Conservation (phyloP, 495 filamentous ascomycete species). For the Opeltia flavorubescens region DNA sequence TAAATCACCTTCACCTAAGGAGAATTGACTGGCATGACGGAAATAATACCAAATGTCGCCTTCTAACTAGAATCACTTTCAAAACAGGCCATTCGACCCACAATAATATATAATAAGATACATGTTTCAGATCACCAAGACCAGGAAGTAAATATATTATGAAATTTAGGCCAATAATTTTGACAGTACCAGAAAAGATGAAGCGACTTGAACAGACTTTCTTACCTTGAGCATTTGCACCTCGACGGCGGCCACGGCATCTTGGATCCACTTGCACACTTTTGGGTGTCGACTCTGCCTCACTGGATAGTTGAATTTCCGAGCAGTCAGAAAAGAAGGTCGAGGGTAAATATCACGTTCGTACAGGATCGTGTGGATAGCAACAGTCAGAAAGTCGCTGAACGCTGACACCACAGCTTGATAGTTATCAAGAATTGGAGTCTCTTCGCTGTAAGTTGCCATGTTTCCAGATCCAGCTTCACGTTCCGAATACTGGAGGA, state of each 20-base stretch:
- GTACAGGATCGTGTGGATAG: slow-evolving; percentile 88
- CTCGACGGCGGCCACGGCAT: slow-evolving; percentile 63
- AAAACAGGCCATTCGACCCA: too few species aligned
- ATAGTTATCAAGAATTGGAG: slow-evolving; percentile 24
- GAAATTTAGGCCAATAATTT: neutral
- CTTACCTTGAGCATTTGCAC: slow-evolving; percentile 53
- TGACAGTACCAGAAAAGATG: neutral
- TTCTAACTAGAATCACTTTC: too few species aligned
- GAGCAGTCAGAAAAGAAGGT: slow-evolving; percentile 63
- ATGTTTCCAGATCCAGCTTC: slow-evolving; percentile 1
- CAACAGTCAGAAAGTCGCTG: slow-evolving; percentile 68
- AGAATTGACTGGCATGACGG: too few species aligned
- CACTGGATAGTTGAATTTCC: slow-evolving; percentile 79
- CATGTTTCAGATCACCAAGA: too few species aligned
- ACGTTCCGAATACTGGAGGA: neutral
- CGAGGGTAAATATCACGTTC: slow-evolving; percentile 72
- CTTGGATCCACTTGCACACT: slow-evolving; percentile 82
- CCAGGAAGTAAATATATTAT: neutral
- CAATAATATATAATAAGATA: too few species aligned
- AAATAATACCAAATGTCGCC: too few species aligned
- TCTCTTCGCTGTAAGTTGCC: slow-evolving; percentile 12
- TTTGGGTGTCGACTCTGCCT: slow-evolving; percentile 80
- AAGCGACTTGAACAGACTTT: neutral
- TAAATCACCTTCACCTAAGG: too few species aligned
- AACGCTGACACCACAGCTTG: slow-evolving; percentile 43